Conservation (phyloP, 805 yeast genomes). For the Saccharomycopsis microspora region DNA sequence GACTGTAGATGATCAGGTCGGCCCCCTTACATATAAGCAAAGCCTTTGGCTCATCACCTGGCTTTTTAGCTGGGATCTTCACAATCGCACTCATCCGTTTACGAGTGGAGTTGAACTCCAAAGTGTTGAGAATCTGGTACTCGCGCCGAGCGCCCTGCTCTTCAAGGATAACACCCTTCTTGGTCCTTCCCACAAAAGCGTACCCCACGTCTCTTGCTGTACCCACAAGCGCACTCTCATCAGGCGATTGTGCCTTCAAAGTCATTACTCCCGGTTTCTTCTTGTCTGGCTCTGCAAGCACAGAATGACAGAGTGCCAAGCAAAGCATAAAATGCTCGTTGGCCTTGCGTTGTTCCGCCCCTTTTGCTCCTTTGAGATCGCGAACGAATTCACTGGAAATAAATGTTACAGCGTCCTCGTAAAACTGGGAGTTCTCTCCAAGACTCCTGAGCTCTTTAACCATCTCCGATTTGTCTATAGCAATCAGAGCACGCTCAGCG, state of each 20-base stretch:
- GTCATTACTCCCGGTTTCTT: conserved; percentile 42
- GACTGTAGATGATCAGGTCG: conserved; percentile 64
- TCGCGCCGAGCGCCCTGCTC: conserved; percentile 64
- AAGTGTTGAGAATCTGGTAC: conserved; percentile 55
- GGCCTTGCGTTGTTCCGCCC: conserved; percentile 41
- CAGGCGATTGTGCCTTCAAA: conserved; percentile 74
- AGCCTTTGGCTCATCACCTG: conserved; percentile 43
- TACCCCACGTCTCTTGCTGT: conserved; percentile 75
- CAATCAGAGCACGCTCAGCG: conserved; percentile 41
- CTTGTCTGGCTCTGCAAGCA: conserved; percentile 56
- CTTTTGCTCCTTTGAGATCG: conserved; percentile 45
- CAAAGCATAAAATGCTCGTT: conserved; percentile 70
- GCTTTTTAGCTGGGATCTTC: conserved; percentile 42
- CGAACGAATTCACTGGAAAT: conserved; percentile 53
- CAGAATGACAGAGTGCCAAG: conserved; percentile 71
- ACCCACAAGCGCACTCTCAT: conserved; percentile 76
- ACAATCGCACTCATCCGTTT: conserved; percentile 88
- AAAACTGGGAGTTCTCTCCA: conserved; percentile 28
- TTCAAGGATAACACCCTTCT: conserved; percentile 53
- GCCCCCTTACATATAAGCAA: conserved; percentile 77
- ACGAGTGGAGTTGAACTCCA: conserved; percentile 82
- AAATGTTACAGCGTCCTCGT: conserved; percentile 57
- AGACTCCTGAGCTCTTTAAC: conserved; percentile 30
- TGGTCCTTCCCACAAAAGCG: conserved; percentile 53
- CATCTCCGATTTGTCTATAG: conserved; percentile 50